Evolutionary conservation across 2,329 filamentous ascomycete species (phyloP).

Genomic region (Teratosphaeria nubilosa): DNA sequence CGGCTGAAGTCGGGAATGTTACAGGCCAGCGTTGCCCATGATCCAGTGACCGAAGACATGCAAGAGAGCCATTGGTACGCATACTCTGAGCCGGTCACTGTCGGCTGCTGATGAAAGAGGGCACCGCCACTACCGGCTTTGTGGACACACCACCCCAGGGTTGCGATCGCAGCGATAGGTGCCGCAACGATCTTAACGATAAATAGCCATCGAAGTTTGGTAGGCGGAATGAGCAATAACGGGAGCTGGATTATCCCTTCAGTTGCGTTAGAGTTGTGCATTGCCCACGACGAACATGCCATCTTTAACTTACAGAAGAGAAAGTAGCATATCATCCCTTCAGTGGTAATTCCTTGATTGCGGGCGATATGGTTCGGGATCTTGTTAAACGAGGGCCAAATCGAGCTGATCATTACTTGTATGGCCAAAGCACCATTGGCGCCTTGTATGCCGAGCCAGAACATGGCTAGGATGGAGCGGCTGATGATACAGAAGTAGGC

Average conservation of each 20-base stretch:
- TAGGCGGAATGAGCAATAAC: constrained; percentile 22
- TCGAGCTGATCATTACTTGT: constrained; percentile 13
- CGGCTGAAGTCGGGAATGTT: constrained; percentile 4
- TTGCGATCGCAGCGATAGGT: constrained; percentile 20
- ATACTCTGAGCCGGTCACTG: constrained; percentile 32
- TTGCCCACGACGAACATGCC: neutral
- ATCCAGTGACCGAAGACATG: constrained; percentile 40
- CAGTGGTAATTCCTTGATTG: constrained; percentile 8
- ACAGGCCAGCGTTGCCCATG: constrained; percentile 42
- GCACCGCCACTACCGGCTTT: constrained; percentile 11
- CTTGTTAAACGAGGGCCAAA: constrained; percentile 31
- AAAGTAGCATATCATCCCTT: constrained; percentile 2
- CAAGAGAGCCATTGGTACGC: constrained; percentile 32
- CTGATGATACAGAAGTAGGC: constrained; percentile 13
- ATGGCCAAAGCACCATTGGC: constrained; percentile 11
- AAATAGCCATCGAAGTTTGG: constrained; percentile 13
- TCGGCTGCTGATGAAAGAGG: constrained; percentile 14
- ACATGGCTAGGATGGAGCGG: constrained; percentile 15
- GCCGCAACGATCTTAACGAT: constrained; percentile 31
- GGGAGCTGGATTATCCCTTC: constrained; percentile 1
- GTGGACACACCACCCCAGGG: constrained; percentile 17
- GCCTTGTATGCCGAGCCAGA: constrained; percentile 18
- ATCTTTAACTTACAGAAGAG: neutral
- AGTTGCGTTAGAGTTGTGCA: neutral
- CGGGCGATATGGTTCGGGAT: constrained; percentile 29